Conservation (phyloP, 108 stramenopile genomes). For the Cyclotella atomus region DNA sequence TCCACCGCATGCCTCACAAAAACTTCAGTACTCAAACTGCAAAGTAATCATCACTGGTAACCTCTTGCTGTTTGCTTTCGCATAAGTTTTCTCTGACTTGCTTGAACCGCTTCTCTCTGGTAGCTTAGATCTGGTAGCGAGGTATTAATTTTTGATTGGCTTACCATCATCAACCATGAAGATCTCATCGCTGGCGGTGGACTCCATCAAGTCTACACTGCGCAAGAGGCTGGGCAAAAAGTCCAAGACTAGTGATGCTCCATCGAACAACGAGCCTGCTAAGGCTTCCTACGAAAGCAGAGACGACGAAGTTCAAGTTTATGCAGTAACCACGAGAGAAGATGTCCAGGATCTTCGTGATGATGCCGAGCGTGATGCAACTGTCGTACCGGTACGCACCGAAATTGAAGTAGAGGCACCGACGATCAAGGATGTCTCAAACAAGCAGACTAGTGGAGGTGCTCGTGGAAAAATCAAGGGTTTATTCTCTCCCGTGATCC, state of each 20-base stretch:
- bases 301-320: neutral
- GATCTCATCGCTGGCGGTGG: neutral
- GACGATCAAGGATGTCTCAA: neutral
- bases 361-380: neutral
- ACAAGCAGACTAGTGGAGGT: neutral
- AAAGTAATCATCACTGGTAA: too few species aligned
- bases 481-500: neutral
- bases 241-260: neutral
- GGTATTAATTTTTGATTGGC: too few species aligned
- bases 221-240: neutral
- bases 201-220: neutral
- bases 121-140: too few species aligned
- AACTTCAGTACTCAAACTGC: too few species aligned
- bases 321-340: neutral
- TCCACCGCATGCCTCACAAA: too few species aligned
- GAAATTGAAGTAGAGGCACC: neutral
- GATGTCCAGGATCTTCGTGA: neutral
- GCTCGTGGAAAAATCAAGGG: neutral
- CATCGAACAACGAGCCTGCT: neutral
- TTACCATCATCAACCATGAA: slow-evolving; percentile 7
- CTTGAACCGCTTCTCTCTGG: too few species aligned
- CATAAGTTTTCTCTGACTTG: too few species aligned
- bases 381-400: neutral
- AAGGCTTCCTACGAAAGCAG: neutral
- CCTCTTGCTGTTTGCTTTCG: too few species aligned